Evolutionary conservation across 352 stramenopile genomes (phyloP).

Genomic region (Phytophthora palmivora): DNA sequence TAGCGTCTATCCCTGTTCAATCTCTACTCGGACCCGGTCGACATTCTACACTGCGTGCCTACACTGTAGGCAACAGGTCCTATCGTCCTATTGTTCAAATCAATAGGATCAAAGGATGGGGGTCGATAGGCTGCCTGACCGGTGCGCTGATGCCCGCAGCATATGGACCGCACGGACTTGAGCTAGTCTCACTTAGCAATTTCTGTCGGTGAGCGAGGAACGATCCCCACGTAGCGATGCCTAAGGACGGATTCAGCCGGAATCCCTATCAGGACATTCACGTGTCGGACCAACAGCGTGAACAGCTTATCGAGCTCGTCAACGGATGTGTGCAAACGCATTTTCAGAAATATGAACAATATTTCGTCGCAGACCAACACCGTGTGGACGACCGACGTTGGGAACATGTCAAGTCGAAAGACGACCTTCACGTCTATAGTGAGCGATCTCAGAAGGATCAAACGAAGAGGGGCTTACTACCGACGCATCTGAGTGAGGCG

Average conservation of each 20-base stretch:
- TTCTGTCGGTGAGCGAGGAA: not conserved
- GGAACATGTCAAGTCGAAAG: conserved; percentile 50
- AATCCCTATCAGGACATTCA: conserved; percentile 39
- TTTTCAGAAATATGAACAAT: conserved; percentile 54
- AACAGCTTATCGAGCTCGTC: conserved; percentile 40
- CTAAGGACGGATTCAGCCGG: conserved; percentile 25
- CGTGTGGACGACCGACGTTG: conserved; percentile 45
- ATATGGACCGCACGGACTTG: conserved; percentile 19
- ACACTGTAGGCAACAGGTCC: too few species aligned
- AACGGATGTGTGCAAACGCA: conserved; percentile 38
- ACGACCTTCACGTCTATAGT: conserved; percentile 51
- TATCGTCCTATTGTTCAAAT: conserved; percentile 18
- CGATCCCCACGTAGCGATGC: conserved; percentile 19
- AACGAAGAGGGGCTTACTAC: conserved; percentile 3
- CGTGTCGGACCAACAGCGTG: conserved; percentile 27
- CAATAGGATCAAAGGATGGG: conserved; percentile 20
- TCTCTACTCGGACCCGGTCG: conserved; percentile 21
- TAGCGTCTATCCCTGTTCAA: conserved; percentile 19
- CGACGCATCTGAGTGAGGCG: conserved; percentile 1
- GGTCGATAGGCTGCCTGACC: conserved; percentile 9
- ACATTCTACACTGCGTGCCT: conserved; percentile 17
- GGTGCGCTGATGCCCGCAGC: conserved; percentile 2
- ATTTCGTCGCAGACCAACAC: conserved; percentile 31
- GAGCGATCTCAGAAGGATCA: conserved; percentile 31
- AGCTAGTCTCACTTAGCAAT: conserved; percentile 20